phyloP scores from a whole-genome alignment of 2,329 filamentous ascomycete species.

The Microdochium trichocladiopsis region DNA sequence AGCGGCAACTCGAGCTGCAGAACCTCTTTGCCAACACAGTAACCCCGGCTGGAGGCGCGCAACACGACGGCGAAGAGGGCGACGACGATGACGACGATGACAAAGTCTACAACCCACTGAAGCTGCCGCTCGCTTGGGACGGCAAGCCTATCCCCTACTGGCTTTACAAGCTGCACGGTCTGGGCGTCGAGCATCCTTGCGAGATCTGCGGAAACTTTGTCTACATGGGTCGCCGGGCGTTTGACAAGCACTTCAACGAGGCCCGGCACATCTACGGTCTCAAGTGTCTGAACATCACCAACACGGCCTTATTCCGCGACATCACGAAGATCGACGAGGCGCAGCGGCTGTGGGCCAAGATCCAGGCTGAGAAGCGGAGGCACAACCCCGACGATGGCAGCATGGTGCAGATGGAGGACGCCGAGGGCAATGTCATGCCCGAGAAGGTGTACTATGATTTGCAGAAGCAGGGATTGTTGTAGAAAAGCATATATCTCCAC shows the following conservation, averaged over 20 bases:
- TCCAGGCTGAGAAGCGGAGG: constrained; percentile 77
- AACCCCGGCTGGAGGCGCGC: constrained; percentile 39
- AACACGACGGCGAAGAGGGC: constrained; percentile 45
- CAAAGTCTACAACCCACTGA: constrained; percentile 93
- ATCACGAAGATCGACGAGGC: constrained; percentile 92
- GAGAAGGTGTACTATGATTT: constrained; percentile 97
- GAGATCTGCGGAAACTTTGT: constrained; percentile 98
- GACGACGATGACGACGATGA: constrained; percentile 73
- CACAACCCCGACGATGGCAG: constrained; percentile 70
- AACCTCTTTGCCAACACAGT: constrained; percentile 56
- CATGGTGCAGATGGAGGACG: constrained; percentile 97
- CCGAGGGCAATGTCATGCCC: constrained; percentile 96
- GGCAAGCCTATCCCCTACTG: constrained; percentile 98
- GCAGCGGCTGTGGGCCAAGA: constrained; percentile 83
- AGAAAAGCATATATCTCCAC: not conserved
- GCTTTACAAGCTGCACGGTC: constrained; percentile 93
- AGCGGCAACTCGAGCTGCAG: constrained; percentile 89
- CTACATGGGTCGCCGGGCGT: constrained; percentile 94
- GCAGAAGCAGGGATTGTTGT: constrained; percentile 83
- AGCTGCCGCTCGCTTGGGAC: constrained; percentile 93
- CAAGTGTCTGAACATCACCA: constrained; percentile 89
- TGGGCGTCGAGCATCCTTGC: constrained; percentile 91
- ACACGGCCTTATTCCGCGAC: constrained; percentile 84
- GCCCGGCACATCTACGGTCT: constrained; percentile 87
- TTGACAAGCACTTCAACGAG: constrained; percentile 98